These are phyloP conservation scores for Rutidosis leptorrhynchoides DNA, from an alignment of 129 eudicot species.

Conservation along the genomic window DNA sequence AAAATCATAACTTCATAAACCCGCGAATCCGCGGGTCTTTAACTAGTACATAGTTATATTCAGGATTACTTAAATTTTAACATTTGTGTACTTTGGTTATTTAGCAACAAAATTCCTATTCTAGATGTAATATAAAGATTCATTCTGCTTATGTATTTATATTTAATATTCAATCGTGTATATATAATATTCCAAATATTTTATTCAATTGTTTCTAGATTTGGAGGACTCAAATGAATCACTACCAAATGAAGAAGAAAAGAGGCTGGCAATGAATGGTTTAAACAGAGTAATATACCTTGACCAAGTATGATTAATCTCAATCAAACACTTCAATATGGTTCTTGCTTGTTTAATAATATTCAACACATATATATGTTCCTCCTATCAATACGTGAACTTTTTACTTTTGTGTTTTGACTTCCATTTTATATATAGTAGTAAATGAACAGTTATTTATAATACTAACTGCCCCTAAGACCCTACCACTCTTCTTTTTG, in stretches of 20 bases:
- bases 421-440: not conserved
- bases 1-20: no score
- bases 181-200: not conserved
- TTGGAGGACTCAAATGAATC: not conserved
- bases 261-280: conserved; percentile 34
- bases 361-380: not conserved
- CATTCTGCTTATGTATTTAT: not conserved
- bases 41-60: not conserved
- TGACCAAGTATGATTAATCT: conserved; percentile 27
- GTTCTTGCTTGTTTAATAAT: conserved; percentile 8
- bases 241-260: conserved; percentile 26
- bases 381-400: conserved; percentile 22
- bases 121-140: conserved; percentile 8
- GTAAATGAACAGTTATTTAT: not conserved
- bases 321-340: conserved; percentile 23
- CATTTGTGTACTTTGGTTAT: not conserved
- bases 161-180: not conserved
- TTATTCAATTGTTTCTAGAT: not conserved
- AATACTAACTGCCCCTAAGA: not conserved
- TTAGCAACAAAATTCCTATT: conserved; percentile 2
- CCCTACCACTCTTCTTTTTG: conserved; percentile 1
- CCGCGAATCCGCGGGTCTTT: no score
- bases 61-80: not conserved
- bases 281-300: conserved; percentile 30
- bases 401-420: conserved; percentile 14